Percentiles rank a stretch among this genome's conserved stretches.
Evolutionary conservation across 2,329 filamentous ascomycete genomes (phyloP).

Genomic region (Cyclaneusma minus): DNA sequence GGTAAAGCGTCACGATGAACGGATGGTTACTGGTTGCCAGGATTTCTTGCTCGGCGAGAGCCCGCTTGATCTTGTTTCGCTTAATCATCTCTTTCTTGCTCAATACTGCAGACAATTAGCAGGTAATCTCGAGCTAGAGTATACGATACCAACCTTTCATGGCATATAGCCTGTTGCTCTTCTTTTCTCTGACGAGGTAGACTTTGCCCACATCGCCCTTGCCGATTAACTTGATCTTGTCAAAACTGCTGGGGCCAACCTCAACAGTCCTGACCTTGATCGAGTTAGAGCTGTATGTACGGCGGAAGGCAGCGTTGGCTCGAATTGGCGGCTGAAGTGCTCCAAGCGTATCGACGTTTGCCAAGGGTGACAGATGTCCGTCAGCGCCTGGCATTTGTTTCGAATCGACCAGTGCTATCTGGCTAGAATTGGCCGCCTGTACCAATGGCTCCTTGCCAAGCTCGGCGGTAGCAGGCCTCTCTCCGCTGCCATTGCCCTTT

Average conservation of each 20-base stretch:
- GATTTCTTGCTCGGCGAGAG: conserved; percentile 93
- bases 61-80: conserved; percentile 98
- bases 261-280: conserved; percentile 98
- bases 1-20: conserved; percentile 96
- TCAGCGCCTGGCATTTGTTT: conserved; percentile 24
- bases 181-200: conserved; percentile 94
- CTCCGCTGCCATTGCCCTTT: conserved; percentile 38
- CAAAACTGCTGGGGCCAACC: conserved; percentile 87
- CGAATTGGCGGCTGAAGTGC: conserved; percentile 52
- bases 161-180: conserved; percentile 84
- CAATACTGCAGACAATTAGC: conserved; percentile 49
- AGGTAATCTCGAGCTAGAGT: conserved; percentile 7
- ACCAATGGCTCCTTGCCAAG: conserved; percentile 67
- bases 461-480: conserved; percentile 72
- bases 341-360: conserved; percentile 34
- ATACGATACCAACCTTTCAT: conserved; percentile 69
- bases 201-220: conserved; percentile 99
- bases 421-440: conserved; percentile 34
- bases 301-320: conserved; percentile 63
- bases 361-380: conserved; percentile 16
- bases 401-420: conserved; percentile 29
- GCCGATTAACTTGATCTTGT: conserved; percentile 98
- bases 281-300: conserved; percentile 97
- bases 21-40: conserved; percentile 96
- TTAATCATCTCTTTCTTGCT: conserved; percentile 99